Base-by-base conservation (phyloP, 768 basidiomycete species). In the Filobasidium floriforme region DNA sequence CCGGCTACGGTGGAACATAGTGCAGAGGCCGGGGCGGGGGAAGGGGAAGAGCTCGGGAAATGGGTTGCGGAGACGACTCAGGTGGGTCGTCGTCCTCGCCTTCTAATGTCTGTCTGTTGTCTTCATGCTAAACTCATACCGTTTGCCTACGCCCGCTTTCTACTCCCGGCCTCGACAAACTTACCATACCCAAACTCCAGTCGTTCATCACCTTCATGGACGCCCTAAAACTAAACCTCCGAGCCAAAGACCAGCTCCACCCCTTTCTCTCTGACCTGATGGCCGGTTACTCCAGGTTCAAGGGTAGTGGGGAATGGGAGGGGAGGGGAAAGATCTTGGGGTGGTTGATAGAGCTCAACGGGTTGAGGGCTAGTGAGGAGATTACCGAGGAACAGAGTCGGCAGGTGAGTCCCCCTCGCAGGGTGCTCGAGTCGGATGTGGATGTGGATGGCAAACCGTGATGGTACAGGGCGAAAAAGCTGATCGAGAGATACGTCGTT, bases 151-250 rank as follows among this genome's bases (percentile, higher is more conserved):
- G 3, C 32, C 9, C 32, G 32, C 32, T 37, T 5, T 41, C 2
- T 41, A n/a, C 60, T 19, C 22, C 19, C n/a, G 29, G 22, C 26
- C 19, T 4, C 9, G 9, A 37, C 46, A 49, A 3, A 6, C 43
- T 19, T 44, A 10, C 43, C 43, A 44, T 44, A 15, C 46, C 3
- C 46, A 49, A 37, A 9, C n/a, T 41, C 3, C 67, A 97, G 92
- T 89, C 87, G 76, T 99, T 98, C 69, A 98, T 99, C 70, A 98
- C 94, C 0, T 93, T 98, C 70, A 96, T 98, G 90, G 96, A 99
- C 72, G 94, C 92, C 0, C 82, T 98, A 29, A 93, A 92, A 74
- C 82, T 98, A 60, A 86, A 88, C 11, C 81, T 97, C 72, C 85
- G 92, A n/a, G 94, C 96, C 2, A 99, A 97, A 76, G 96, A 98